These are phyloP conservation scores for Russula sp. DNA, from an alignment of 768 basidiomycete species.

Conservation along the genomic window DNA sequence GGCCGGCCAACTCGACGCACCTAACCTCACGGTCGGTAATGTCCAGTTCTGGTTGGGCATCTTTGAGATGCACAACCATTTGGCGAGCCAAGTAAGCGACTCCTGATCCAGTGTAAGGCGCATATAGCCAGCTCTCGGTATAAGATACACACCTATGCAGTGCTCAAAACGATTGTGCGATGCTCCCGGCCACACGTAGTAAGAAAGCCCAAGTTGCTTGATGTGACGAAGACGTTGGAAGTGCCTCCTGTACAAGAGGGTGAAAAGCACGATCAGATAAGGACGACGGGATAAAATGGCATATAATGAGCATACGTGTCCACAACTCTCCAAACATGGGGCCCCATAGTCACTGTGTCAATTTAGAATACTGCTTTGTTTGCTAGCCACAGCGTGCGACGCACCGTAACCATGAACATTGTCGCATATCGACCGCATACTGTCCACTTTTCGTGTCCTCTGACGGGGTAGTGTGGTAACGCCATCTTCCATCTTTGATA, in stretches of 20 bases:
- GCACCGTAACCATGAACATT: slow-evolving; percentile 22
- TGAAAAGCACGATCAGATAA: not conserved
- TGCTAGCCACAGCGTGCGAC: not conserved
- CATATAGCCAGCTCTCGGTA: not conserved
- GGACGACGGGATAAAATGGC: not conserved
- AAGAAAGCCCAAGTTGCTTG: slow-evolving; percentile 78
- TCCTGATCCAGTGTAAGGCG: slow-evolving; percentile 45
- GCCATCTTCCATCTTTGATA: slow-evolving; percentile 8
- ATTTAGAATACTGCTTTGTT: not conserved
- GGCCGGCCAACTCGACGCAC: slow-evolving; percentile 76
- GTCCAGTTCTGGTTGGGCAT: slow-evolving; percentile 55
- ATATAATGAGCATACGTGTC: slow-evolving; percentile 57
- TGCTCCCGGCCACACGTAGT: slow-evolving; percentile 73
- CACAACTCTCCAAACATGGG: slow-evolving; percentile 50
- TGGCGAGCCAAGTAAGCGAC: slow-evolving; percentile 69
- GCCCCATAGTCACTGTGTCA: slow-evolving; percentile 24
- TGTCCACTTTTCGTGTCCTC: slow-evolving; percentile 1
- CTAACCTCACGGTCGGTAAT: slow-evolving; percentile 71
- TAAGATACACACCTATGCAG: slow-evolving; percentile 54
- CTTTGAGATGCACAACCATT: slow-evolving; percentile 56
- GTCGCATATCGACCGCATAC: slow-evolving; percentile 22
- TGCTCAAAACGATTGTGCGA: slow-evolving; percentile 84
- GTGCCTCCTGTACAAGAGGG: slow-evolving; percentile 46
- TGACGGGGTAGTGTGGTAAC: slow-evolving; percentile 1
- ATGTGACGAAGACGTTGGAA: slow-evolving; percentile 76